Conservation (phyloP, 2,329 filamentous ascomycete genomes). For the Monilinia fructigena region DNA sequence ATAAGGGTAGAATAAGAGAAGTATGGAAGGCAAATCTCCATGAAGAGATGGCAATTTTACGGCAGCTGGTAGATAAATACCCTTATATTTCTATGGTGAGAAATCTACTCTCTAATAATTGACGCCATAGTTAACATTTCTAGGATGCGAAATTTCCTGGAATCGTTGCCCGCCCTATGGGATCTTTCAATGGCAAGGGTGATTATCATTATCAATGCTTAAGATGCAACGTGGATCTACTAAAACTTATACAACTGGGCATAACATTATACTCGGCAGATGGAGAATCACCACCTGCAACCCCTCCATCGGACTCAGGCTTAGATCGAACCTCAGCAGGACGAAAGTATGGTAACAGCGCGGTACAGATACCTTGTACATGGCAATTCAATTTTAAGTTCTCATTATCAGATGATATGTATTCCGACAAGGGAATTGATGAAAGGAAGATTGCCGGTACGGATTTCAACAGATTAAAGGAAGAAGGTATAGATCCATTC, state of each 20-base stretch:
- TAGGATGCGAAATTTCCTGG: constrained; percentile 99
- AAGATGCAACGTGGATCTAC: constrained; percentile 92
- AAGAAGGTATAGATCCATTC: constrained; percentile 84
- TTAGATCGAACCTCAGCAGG: constrained; percentile 47
- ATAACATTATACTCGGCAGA: constrained; percentile 90
- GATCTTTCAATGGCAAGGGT: constrained; percentile 88
- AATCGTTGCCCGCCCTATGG: constrained; percentile 92
- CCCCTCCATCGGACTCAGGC: constrained; percentile 45
- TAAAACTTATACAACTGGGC: constrained; percentile 96
- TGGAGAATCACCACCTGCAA: constrained; percentile 76
- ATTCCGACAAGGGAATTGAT: constrained; percentile 90
- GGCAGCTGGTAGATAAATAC: constrained; percentile 83
- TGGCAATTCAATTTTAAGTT: constrained; percentile 99
- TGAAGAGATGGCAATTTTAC: constrained; percentile 83
- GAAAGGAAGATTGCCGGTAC: constrained; percentile 90
- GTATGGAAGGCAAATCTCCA: constrained; percentile 92
- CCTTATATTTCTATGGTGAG: constrained; percentile 95
- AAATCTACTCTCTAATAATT: constrained; percentile 24
- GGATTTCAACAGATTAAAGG: constrained; percentile 79
- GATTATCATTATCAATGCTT: constrained; percentile 99
- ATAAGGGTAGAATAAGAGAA: constrained; percentile 82
- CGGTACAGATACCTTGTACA: constrained; percentile 70
- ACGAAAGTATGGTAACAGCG: constrained; percentile 47
- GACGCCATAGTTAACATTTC: constrained; percentile 31
- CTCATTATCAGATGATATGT: constrained; percentile 94